Percentiles rank a stretch among this genome's conserved stretches.
Evolutionary conservation across 176 grass and related monocot genomes (phyloP).

Genomic region (Phoenix roebelenii): DNA sequence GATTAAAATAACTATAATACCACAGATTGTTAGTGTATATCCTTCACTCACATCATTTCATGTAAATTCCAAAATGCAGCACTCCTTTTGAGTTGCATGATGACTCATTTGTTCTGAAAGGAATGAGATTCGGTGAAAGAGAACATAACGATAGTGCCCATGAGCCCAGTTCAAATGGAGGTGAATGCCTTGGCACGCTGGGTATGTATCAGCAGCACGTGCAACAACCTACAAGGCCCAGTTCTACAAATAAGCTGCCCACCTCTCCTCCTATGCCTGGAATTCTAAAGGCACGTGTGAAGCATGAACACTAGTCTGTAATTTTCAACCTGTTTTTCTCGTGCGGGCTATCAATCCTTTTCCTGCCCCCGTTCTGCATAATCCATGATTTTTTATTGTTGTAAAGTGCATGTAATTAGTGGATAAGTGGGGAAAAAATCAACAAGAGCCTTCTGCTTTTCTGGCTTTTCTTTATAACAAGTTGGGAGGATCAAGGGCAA

Average conservation of each 20-base stretch:
- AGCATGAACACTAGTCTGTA: constrained; percentile 62
- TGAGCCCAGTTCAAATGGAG: constrained; percentile 33
- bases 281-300: constrained; percentile 79
- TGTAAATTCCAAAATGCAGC: constrained; percentile 35
- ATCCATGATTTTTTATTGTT: not conserved
- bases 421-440: constrained; percentile 19
- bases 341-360: constrained; percentile 18
- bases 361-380: not conserved
- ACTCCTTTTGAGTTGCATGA: constrained; percentile 96
- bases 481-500: constrained; percentile 19
- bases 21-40: not conserved
- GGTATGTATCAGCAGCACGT: constrained; percentile 35
- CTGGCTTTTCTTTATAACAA: constrained; percentile 23
- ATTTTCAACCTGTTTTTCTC: constrained; percentile 2
- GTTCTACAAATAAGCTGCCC: constrained; percentile 37
- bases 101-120: constrained; percentile 83
- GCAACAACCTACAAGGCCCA: constrained; percentile 37
- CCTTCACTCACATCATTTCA: not conserved
- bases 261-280: constrained; percentile 73
- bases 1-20: too few species aligned
- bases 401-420: constrained; percentile 65
- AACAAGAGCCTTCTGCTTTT: constrained; percentile 18
- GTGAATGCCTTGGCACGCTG: constrained; percentile 54
- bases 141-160: constrained; percentile 25
- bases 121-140: constrained; percentile 52